These are phyloP conservation scores for Globisporangium emineosum DNA, from an alignment of 352 stramenopile genomes.

Conservation along the genomic window DNA sequence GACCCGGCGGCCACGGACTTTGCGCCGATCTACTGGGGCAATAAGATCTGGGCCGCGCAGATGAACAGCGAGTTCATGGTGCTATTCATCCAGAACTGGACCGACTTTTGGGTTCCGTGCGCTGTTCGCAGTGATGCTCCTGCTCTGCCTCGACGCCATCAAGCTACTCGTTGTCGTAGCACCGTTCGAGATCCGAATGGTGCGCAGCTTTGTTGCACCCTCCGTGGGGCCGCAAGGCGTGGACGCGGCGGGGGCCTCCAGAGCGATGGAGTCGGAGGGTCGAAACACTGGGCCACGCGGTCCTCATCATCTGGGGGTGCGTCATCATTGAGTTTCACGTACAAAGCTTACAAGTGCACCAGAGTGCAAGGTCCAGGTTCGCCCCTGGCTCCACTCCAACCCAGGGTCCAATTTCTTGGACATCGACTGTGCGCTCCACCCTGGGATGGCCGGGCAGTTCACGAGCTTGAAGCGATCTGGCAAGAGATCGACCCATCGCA, in stretches of 20 bases:
- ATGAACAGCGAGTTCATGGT: too few species aligned
- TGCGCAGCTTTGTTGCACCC: not conserved
- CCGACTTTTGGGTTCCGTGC: too few species aligned
- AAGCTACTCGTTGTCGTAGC: constrained; percentile 19
- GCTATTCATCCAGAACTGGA: too few species aligned
- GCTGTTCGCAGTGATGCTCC: constrained; percentile 18
- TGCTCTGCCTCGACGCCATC: constrained; percentile 19
- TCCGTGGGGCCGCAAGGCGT: not conserved
- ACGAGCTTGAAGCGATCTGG: constrained; percentile 14
- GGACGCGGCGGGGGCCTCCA: not conserved
- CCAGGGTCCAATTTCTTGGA: constrained; percentile 38
- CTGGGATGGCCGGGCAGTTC: constrained; percentile 1
- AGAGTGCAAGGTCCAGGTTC: constrained; percentile 32
- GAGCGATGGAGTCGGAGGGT: not conserved
- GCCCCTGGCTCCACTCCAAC: constrained; percentile 29
- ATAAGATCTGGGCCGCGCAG: too few species aligned
- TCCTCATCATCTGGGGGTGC: constrained; percentile 29
- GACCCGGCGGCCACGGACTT: constrained; percentile 13
- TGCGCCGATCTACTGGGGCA: too few species aligned
- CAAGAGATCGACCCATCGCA: constrained; percentile 14
- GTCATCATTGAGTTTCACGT: constrained; percentile 27
- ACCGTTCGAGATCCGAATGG: not conserved
- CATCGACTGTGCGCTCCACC: constrained; percentile 21
- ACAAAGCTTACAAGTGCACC: constrained; percentile 11
- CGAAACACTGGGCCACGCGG: constrained; percentile 9